A percentile compares a stretch with the other conserved stretches of the same genome.
These are phyloP conservation scores for Nakaseomyces sp. DNA, from an alignment of 1,139 yeast species.

Conservation along the genomic window DNA sequence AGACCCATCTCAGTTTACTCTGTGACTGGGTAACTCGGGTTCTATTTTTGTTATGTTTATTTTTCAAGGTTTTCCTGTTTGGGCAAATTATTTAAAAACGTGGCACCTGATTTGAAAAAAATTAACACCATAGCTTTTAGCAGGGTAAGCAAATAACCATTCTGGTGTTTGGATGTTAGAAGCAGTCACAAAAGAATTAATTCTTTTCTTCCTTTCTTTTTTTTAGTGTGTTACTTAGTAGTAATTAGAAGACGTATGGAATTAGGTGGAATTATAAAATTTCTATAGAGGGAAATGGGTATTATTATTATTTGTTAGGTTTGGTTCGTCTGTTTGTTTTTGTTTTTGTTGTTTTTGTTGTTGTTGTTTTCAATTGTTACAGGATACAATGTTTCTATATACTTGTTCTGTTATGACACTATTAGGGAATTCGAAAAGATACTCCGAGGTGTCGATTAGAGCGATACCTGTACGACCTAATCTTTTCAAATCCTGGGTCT, in stretches of 20 bases:
- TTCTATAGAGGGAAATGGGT: too few relatives aligned
- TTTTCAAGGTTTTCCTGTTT: background rate
- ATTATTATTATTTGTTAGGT: too few relatives aligned
- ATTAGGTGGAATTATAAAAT: too few relatives aligned
- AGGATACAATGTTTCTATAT: background rate
- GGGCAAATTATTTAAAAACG: background rate
- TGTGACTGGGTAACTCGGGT: background rate
- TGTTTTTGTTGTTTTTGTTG: too few relatives aligned
- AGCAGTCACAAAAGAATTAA: background rate
- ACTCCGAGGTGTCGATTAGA: constrained; percentile 11
- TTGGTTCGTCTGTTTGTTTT: too few relatives aligned
- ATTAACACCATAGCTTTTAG: too few relatives aligned
- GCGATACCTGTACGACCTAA: constrained; percentile 26
- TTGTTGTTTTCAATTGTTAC: background rate
- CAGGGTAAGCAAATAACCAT: too few relatives aligned
- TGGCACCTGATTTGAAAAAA: too few relatives aligned
- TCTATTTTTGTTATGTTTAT: background rate
- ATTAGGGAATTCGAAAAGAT: constrained; percentile 21
- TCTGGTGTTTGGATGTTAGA: background rate
- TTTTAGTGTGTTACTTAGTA: too few relatives aligned
- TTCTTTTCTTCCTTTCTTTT: too few relatives aligned
- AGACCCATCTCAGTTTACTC: too few relatives aligned
- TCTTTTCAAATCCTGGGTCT: constrained; percentile 16
- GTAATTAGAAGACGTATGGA: too few relatives aligned
- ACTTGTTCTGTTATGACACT: constrained; percentile 4